Base-by-base conservation (phyloP, 768 basidiomycete genomes). In the Gloeostereum incarnatum region DNA sequence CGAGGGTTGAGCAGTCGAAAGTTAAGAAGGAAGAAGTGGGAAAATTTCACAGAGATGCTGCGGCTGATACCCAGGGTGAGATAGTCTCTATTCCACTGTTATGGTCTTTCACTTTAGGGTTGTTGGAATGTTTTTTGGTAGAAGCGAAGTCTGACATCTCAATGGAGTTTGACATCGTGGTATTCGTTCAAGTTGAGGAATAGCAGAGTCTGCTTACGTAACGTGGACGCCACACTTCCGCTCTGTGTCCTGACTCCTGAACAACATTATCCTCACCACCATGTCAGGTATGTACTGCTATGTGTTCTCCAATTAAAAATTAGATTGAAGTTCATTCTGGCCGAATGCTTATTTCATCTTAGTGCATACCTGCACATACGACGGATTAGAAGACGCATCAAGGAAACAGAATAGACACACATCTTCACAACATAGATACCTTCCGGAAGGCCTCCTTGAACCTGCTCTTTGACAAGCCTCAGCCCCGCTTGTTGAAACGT, bases 351-450 rank as follows among this genome's bases (percentile, higher is more conserved):
- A 13, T 21, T 36, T 40, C 22, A 52, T 45, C 43, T 47, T 34
- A 52, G 39, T 14, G 49, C 51, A 39, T 52, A 52, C 51, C 51
- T 52, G 26, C 6, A 20, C 9, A 27, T 13, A 19, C 16, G 14
- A 40, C 42, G 24, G 18, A n/a, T 20, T n/a, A 20, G 32, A 18
- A 40, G 18, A n/a, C 19, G 16, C 4, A 26, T 8, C 7, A 7
- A 5, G 39, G 11, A n/a, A 31, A 11, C 21, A 29, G 17, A 31
- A 41, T 25, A 27, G 24, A 29, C 37, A 31, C 40, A 90, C 91
- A 88, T 88, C 68, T 88, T 91, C 1, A 97, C 92, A 19, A 68
- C 67, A 56, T 81, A 96, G 39, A 97, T 53, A 11, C 79, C 90
- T 33, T 63, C 68, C 0, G 90, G 90, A 34, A 98, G 73, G 2